Percentiles rank a stretch among this genome's conserved stretches.
Conservation (phyloP, 1,139 yeast genomes). For the Pichia sp. region DNA sequence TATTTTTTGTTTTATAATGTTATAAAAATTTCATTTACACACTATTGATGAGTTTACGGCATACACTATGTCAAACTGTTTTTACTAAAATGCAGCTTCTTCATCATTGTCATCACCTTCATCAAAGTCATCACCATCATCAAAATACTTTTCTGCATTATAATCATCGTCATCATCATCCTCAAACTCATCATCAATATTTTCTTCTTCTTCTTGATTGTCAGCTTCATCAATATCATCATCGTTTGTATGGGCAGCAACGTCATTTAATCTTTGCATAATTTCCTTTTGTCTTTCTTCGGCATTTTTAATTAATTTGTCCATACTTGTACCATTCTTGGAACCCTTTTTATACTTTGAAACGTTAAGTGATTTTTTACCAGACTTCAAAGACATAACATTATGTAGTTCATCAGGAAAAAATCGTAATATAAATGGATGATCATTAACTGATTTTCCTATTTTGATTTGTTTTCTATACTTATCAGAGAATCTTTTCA, state of each 20-base stretch:
- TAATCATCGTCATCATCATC: slow-evolving; percentile 73
- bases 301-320: slow-evolving; percentile 27
- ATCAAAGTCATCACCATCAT: slow-evolving; percentile 48
- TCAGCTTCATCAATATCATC: slow-evolving; percentile 36
- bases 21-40: not conserved
- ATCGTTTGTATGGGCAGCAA: slow-evolving; percentile 41
- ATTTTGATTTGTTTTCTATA: slow-evolving; percentile 66
- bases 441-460: slow-evolving; percentile 76
- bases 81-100: slow-evolving; percentile 57
- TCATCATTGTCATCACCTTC: slow-evolving; percentile 50
- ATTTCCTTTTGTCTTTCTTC: slow-evolving; percentile 37
- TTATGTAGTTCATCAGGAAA: slow-evolving; percentile 77
- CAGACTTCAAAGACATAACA: slow-evolving; percentile 41
- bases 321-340: slow-evolving; percentile 31
- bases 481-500: slow-evolving; percentile 67
- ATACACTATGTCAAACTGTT: not conserved
- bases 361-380: slow-evolving; percentile 44
- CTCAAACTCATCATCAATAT: slow-evolving; percentile 72
- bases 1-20: not conserved
- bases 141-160: slow-evolving; percentile 69
- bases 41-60: not conserved
- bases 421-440: slow-evolving; percentile 64
- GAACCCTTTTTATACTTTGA: slow-evolving; percentile 41
- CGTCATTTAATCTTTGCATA: slow-evolving; percentile 52
- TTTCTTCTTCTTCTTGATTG: slow-evolving; percentile 60